Percentiles rank a stretch among this genome's conserved stretches.
Conservation (phyloP, 257 asterid genomes). For the Solanum okadae region DNA sequence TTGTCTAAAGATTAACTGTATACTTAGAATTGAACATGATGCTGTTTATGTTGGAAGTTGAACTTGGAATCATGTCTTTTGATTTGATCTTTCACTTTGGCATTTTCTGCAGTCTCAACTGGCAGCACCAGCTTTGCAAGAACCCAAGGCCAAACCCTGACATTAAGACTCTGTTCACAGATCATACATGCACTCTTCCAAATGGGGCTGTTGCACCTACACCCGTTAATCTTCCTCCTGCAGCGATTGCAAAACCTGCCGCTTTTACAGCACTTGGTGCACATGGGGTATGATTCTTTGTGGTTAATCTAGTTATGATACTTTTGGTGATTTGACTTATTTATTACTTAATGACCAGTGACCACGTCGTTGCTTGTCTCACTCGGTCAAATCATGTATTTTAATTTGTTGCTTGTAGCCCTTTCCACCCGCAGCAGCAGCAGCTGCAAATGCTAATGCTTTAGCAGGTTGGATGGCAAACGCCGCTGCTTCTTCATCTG, state of each 20-base stretch:
- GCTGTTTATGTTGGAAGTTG: neutral
- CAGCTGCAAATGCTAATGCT: slow-evolving; percentile 82
- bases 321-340: neutral
- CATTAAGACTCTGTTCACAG: slow-evolving; percentile 83
- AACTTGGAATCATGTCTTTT: neutral
- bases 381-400: neutral
- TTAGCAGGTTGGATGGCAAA: slow-evolving; percentile 98
- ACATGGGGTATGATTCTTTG: slow-evolving; percentile 52
- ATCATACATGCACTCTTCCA: slow-evolving; percentile 75
- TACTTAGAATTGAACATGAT: neutral
- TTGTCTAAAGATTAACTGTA: neutral
- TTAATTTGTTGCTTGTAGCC: slow-evolving; percentile 43
- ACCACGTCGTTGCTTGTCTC: neutral
- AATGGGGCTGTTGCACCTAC: slow-evolving; percentile 80
- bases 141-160: slow-evolving; percentile 95
- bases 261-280: slow-evolving; percentile 76
- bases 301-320: neutral
- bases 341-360: neutral
- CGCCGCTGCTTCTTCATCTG: slow-evolving; percentile 93
- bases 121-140: slow-evolving; percentile 99
- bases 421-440: slow-evolving; percentile 74
- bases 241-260: slow-evolving; percentile 74
- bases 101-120: slow-evolving; percentile 62
- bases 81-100: neutral
- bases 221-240: slow-evolving; percentile 68